phyloP scores from a whole-genome alignment of 805 yeast species.

The Teunomyces kruisii region DNA sequence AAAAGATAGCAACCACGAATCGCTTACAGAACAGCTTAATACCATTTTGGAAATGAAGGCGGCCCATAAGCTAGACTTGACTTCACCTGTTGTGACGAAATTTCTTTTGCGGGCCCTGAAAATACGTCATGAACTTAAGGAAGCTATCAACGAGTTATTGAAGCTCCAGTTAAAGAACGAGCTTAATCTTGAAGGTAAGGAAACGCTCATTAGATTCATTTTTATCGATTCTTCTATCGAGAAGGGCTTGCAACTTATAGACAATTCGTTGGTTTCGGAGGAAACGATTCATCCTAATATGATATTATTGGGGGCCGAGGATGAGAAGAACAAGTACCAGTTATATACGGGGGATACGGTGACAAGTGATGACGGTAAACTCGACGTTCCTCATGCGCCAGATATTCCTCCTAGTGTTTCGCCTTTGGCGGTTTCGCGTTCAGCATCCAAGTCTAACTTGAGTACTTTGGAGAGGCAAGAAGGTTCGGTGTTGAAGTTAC shows the following conservation, averaged over 20 bases:
- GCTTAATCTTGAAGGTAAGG: slow-evolving; percentile 70
- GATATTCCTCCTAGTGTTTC: slow-evolving; percentile 10
- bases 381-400: not conserved
- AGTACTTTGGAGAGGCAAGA: slow-evolving; percentile 39
- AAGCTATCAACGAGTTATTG: slow-evolving; percentile 50
- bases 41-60: slow-evolving; percentile 34
- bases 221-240: slow-evolving; percentile 69
- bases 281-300: not conserved
- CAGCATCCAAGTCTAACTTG: slow-evolving; percentile 32
- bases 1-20: slow-evolving; percentile 26
- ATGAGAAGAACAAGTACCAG: slow-evolving; percentile 19
- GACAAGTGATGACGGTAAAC: slow-evolving; percentile 3
- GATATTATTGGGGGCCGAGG: slow-evolving; percentile 18
- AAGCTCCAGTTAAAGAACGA: slow-evolving; percentile 54
- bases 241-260: slow-evolving; percentile 49
- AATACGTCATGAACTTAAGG: slow-evolving; percentile 30
- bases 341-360: slow-evolving; percentile 6
- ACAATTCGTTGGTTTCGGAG: slow-evolving; percentile 25
- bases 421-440: slow-evolving; percentile 14
- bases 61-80: slow-evolving; percentile 30
- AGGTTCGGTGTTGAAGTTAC: slow-evolving; percentile 40
- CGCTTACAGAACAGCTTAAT: slow-evolving; percentile 31
- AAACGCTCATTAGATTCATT: slow-evolving; percentile 65
- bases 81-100: slow-evolving; percentile 28
- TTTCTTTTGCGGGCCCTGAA: slow-evolving; percentile 27